These are phyloP conservation scores for Allium fistulosum DNA, from an alignment of 106 monocot genomes.

Conservation along the genomic window DNA sequence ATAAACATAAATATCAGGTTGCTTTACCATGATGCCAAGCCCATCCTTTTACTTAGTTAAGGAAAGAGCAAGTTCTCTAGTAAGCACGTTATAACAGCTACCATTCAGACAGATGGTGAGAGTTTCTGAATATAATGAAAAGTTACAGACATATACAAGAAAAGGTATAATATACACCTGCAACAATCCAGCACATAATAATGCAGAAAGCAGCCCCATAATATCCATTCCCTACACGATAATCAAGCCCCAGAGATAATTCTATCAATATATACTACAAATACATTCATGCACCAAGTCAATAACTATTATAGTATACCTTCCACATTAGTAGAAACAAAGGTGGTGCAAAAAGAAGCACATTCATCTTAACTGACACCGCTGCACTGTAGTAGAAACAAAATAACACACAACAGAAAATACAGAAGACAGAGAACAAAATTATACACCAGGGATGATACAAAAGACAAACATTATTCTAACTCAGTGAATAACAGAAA, in stretches of 20 bases:
- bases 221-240: constrained; percentile 55
- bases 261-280: not conserved
- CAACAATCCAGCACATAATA: constrained; percentile 73
- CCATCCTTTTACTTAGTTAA: too few relatives aligned
- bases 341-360: constrained; percentile 92
- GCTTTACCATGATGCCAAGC: too few relatives aligned
- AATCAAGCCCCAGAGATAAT: not conserved
- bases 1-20: too few relatives aligned
- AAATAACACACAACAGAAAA: not conserved
- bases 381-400: constrained; percentile 46
- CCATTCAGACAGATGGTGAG: too few relatives aligned
- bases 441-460: too few relatives aligned
- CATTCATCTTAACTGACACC: constrained; percentile 98
- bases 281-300: not conserved
- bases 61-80: too few relatives aligned
- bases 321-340: constrained; percentile 87
- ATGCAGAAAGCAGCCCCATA: constrained; percentile 53
- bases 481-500: not conserved
- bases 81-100: too few relatives aligned
- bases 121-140: too few relatives aligned
- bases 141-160: too few relatives aligned
- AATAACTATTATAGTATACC: constrained; percentile 27
- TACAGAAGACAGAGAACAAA: too few relatives aligned
- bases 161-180: constrained; percentile 40
- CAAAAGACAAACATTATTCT: too few relatives aligned